A percentile compares a stretch with the other conserved stretches of the same genome.
phyloP scores from a whole-genome alignment of 306 rosid genomes.

The Malus asiatica region DNA sequence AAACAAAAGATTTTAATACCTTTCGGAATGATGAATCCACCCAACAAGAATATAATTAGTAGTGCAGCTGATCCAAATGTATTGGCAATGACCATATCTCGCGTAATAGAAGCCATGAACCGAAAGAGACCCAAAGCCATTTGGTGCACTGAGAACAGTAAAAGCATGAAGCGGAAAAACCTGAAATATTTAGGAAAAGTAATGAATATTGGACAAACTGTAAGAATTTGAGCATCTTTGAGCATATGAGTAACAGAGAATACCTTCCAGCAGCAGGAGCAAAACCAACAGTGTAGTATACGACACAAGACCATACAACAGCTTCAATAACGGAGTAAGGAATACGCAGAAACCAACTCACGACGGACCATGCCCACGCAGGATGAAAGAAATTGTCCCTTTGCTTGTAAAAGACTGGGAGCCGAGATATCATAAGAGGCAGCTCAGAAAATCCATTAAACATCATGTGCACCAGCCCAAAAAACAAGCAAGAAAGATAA shows the following conservation, averaged over 20 bases:
- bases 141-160: conserved; percentile 72
- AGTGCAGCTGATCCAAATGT: conserved; percentile 86
- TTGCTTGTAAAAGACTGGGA: conserved; percentile 84
- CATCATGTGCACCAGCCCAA: conserved; percentile 85
- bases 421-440: conserved; percentile 71
- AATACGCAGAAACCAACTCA: conserved; percentile 71
- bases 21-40: conserved; percentile 85
- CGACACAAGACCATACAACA: conserved; percentile 69
- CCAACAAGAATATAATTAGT: conserved; percentile 51
- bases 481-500: conserved; percentile 75
- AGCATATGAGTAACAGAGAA: not conserved
- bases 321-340: conserved; percentile 79
- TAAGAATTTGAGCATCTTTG: not conserved
- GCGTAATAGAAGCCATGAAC: conserved; percentile 62
- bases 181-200: conserved; percentile 40
- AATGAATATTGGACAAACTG: conserved; percentile 6
- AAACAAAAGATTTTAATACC: conserved; percentile 30
- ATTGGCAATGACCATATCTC: conserved; percentile 83
- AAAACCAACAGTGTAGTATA: conserved; percentile 77
- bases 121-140: conserved; percentile 93
- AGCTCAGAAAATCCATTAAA: conserved; percentile 84
- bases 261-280: conserved; percentile 79
- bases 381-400: conserved; percentile 81
- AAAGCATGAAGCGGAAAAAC: conserved; percentile 73
- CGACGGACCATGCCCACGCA: conserved; percentile 76